These are phyloP conservation scores for Lactifluus rugatus DNA, from an alignment of 768 basidiomycete species.

Conservation along the genomic window DNA sequence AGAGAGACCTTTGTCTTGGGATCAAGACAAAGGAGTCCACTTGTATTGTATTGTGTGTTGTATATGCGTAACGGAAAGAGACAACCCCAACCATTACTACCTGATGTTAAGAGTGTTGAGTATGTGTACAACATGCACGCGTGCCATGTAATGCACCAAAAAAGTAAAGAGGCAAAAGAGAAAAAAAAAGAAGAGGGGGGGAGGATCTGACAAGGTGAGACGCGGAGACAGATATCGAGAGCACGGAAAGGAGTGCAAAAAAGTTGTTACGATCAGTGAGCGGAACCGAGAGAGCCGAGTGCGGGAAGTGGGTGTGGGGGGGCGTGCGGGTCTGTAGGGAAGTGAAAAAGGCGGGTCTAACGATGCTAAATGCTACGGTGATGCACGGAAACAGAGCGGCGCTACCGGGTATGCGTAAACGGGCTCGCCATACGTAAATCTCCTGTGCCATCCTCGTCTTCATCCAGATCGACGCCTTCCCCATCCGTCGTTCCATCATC, in stretches of 20 bases:
- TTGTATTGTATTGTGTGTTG: background rate
- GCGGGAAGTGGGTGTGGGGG: background rate
- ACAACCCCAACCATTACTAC: constrained; percentile 1
- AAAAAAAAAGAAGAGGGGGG: background rate
- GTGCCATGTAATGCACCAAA: constrained; percentile 15
- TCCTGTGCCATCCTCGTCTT: constrained; percentile 8
- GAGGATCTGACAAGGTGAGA: background rate
- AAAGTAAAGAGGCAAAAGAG: background rate
- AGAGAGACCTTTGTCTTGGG: background rate
- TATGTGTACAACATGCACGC: constrained; percentile 16
- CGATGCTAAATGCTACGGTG: constrained; percentile 2
- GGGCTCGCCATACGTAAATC: constrained; percentile 16
- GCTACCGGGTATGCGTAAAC: constrained; percentile 7
- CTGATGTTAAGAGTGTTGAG: constrained; percentile 16
- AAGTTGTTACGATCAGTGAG: background rate
- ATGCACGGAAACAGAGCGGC: background rate
- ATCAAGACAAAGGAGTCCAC: background rate
- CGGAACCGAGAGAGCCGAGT: background rate
- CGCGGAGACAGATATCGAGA: background rate
- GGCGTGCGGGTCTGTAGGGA: background rate
- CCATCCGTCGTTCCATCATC: constrained; percentile 8
- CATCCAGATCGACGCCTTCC: constrained; percentile 8
- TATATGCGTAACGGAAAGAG: constrained; percentile 3
- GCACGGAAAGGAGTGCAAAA: background rate
- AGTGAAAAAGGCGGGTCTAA: background rate